Percentiles rank a stretch among this genome's conserved stretches.
phyloP scores from a whole-genome alignment of 1,139 yeast species.

The Tardiomyces digboiensis region DNA sequence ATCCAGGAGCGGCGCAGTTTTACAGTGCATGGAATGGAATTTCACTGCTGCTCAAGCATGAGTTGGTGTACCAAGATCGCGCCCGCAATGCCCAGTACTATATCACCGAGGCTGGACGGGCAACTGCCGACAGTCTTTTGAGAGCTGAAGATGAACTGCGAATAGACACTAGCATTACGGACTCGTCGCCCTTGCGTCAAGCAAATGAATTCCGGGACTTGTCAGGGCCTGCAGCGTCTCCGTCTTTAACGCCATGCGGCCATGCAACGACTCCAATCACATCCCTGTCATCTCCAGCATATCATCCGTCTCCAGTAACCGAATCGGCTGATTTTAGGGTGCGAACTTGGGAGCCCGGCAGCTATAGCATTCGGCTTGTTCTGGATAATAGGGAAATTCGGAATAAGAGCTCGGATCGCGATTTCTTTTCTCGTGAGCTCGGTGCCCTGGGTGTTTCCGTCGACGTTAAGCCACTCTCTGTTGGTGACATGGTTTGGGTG shows the following conservation, averaged over 20 bases:
- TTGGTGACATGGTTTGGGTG: conserved; percentile 89
- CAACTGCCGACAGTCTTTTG: conserved; percentile 50
- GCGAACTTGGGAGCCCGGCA: conserved; percentile 39
- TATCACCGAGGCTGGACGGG: conserved; percentile 66
- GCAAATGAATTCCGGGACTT: no score
- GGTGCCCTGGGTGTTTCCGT: conserved; percentile 37
- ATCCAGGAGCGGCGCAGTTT: conserved; percentile 34
- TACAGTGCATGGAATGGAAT: conserved; percentile 77
- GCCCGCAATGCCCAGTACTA: conserved; percentile 44
- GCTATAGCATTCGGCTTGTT: conserved; percentile 50
- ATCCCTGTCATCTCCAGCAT: no score
- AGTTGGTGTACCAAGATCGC: conserved; percentile 48
- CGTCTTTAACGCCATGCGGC: no score
- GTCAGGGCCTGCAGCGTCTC: no score
- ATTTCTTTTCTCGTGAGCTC: conserved; percentile 38
- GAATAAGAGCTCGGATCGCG: conserved; percentile 16
- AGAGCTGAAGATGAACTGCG: conserved; percentile 30
- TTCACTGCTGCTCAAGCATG: conserved; percentile 53
- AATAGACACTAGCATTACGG: no score
- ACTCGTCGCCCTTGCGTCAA: no score
- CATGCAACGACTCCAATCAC: no score
- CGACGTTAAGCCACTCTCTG: conserved; percentile 51
- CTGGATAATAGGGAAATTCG: conserved; percentile 77
- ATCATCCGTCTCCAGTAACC: background rate
- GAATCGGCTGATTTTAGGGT: background rate